phyloP scores from a whole-genome alignment of 2,329 filamentous ascomycete species.

The Aspergillus tamarii region DNA sequence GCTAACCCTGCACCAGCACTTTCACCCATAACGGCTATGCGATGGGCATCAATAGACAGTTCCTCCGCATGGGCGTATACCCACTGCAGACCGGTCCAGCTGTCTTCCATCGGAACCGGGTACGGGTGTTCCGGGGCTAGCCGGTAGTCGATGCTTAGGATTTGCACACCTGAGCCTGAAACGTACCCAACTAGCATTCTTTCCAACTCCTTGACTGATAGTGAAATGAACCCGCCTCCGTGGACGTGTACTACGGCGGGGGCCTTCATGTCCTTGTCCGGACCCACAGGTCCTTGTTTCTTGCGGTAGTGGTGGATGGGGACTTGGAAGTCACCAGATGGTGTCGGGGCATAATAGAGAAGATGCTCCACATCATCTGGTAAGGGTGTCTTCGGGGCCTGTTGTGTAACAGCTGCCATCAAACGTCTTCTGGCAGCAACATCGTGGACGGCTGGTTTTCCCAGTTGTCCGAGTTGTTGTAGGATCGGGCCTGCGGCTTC shows the following conservation, averaged over 20 bases:
- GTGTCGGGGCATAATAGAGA: constrained; percentile 8
- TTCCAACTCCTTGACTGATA: constrained; percentile 31
- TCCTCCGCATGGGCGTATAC: constrained; percentile 31
- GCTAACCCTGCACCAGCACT: constrained; percentile 63
- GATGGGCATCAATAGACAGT: constrained; percentile 50
- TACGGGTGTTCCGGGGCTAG: constrained; percentile 48
- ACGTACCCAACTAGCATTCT: constrained; percentile 30
- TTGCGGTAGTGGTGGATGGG: constrained; percentile 19
- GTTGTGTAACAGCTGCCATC: neutral
- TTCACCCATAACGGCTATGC: constrained; percentile 58
- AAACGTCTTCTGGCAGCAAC: neutral
- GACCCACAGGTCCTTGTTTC: neutral
- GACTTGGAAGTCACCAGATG: constrained; percentile 10
- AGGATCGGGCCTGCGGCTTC: constrained; percentile 14
- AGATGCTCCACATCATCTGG: constrained; percentile 18
- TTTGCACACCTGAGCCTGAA: constrained; percentile 29
- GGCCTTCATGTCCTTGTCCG: neutral
- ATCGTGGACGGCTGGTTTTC: constrained; percentile 3
- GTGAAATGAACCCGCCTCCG: constrained; percentile 46
- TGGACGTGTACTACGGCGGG: constrained; percentile 44
- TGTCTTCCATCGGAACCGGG: constrained; percentile 44
- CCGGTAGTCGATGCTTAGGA: constrained; percentile 48
- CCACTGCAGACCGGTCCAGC: constrained; percentile 44
- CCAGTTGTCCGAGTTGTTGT: constrained; percentile 7
- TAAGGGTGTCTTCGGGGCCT: neutral